Evolutionary conservation across 169 alveolate genomes (phyloP), one percentile per base, ranked within the genome.

Genomic region (Plasmodium falciparum): DNA sequence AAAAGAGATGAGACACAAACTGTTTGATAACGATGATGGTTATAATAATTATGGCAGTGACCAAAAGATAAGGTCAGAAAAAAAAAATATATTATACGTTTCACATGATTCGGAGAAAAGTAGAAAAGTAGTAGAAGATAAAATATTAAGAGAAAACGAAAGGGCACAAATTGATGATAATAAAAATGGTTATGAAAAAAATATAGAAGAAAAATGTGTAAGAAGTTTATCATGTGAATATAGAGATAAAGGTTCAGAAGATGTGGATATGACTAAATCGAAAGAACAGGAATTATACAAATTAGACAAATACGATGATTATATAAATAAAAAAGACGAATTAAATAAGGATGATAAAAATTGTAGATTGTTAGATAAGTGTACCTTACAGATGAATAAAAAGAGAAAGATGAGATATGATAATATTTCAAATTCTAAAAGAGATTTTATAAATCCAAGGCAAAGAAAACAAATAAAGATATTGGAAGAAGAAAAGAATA

Each of bases 381-480:
- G 20, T 24, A 43, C n/a, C 22, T 56, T 22, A 56, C 65, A 15
- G 9, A 39, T 39, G 24, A n/a, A 62, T 62, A 62, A 20, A 13
- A 62, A 24, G 15, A 62, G 45, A 13, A 62, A 62, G 9, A 62
- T 62, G 5, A 11, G 9, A 22, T 6, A 6, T 11, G 29, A 43
- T 24, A 62, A 24, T 24, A 15, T 26, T 62, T 15, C 47, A 8
- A 43, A 47, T 58, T 5, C 26, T 24, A 80, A 67, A 80, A 80
- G 22, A 1, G 26, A 69, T 43, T 80, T 80, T 80, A 61, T 80
- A 52, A 80, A 80, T 39, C 90, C 90, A 71, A 80, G 90, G 73
- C 69, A 80, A 62, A 74, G 73, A 7, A 69, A 80, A 17, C 39
- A n/a, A 80, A 80, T 33, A 26, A 47, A 67, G 12, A 62, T 49